Percentiles rank a stretch among this genome's conserved stretches.
Conservation (phyloP, 1,284 basidiomycete species). For the Phellopilus nigrolimitatus region DNA sequence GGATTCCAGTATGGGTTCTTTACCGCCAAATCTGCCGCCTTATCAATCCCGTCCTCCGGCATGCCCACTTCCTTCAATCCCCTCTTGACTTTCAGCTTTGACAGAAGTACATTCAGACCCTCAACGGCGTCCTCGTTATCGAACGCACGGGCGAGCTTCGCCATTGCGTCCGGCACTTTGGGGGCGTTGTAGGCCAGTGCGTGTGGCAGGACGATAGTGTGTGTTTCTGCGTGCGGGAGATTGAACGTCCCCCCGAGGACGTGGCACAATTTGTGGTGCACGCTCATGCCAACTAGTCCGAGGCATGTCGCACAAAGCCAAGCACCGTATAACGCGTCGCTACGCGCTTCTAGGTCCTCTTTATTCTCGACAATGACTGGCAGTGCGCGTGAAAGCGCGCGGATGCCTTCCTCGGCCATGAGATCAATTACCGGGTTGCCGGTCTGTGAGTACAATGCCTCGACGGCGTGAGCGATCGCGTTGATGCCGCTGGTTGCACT, state of each 20-base stretch:
- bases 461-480: conserved; percentile 42
- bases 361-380: conserved; percentile 31
- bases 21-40: conserved; percentile 38
- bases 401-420: conserved; percentile 38
- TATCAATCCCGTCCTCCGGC: conserved; percentile 39
- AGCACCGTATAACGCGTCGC: conserved; percentile 38
- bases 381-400: conserved; percentile 33
- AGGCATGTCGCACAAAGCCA: conserved; percentile 39
- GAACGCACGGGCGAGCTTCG: conserved; percentile 33
- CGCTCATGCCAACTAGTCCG: conserved; percentile 37
- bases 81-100: conserved; percentile 35
- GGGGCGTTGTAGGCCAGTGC: conserved; percentile 41
- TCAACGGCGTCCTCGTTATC: conserved; percentile 32
- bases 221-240: conserved; percentile 43
- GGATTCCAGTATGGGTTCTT: conserved; percentile 41
- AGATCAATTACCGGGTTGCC: conserved; percentile 39
- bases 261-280: conserved; percentile 46
- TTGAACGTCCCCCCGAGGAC: conserved; percentile 41
- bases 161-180: conserved; percentile 32
- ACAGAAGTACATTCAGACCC: conserved; percentile 37
- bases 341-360: conserved; percentile 34
- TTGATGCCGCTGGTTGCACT: conserved; percentile 42
- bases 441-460: conserved; percentile 37
- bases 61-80: conserved; percentile 39
- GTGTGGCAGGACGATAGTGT: conserved; percentile 43